Evolutionary conservation across 2,329 filamentous ascomycete genomes (phyloP), one percentile per base, ranked within the genome.

Genomic region (Pseudofabraea citricarpa): DNA sequence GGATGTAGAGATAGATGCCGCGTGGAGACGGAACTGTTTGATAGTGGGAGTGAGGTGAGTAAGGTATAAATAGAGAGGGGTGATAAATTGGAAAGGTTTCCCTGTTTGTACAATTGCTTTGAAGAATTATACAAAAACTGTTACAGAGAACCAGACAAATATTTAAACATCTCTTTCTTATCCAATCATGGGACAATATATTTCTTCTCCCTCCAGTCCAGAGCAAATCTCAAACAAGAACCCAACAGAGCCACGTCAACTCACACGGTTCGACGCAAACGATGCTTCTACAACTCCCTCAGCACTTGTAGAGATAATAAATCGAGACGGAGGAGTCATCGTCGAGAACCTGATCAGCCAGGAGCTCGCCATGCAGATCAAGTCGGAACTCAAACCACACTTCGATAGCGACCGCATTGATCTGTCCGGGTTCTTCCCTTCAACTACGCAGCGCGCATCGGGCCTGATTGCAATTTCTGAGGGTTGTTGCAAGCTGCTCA

Each of bases 361-460:
- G 4, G 55, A 60, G 1, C 55, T 68, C 3, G 61, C 60, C 6
- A 51, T 55, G 3, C 59, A 64, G 36, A 65, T 69, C 35, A 59
- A 59, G n/a, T 22, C 43, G 5, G 67, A 69, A 15, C 58, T 69
- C 6, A 62, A 62, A 23, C 59, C 66, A 1, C 48, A 60, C 29
- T 68, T 67, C 24, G 64, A 67, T 42, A 53, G 53, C 3, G 65
- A 68, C 47, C 50, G 48, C 1, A 54, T 56, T 13, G 66, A 69
- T 48, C 52, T 56, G 22, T 62, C 58, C 16, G 66, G 66, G 6
- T 68, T 69, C 55, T 69, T 69, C 32, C 65, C 66, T 2, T 43
- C 47, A 2, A 68, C 64, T 1, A 68, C 64, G 0, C 62, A 67
- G 45, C 57, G 67, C 16, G 67, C 67, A 0, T 63, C 62, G 2